phyloP scores from a whole-genome alignment of 495 filamentous ascomycete genomes.

The Xylaria acuta region DNA sequence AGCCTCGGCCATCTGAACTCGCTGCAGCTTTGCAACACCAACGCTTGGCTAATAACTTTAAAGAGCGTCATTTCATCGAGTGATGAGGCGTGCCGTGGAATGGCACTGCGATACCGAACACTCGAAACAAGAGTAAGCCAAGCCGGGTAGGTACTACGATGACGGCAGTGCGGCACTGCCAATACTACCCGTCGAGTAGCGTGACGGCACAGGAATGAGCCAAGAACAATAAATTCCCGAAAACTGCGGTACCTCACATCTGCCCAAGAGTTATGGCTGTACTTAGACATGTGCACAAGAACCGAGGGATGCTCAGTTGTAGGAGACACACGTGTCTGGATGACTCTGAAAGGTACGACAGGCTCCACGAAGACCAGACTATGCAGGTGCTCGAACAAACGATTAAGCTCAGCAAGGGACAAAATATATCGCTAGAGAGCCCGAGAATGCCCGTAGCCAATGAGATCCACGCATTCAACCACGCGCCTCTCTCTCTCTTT shows the following conservation, averaged over 20 bases:
- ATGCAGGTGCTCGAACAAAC: background rate
- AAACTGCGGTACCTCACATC: background rate
- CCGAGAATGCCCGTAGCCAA: constrained; percentile 26
- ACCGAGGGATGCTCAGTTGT: background rate
- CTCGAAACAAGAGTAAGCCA: constrained; percentile 38
- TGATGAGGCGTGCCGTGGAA: background rate
- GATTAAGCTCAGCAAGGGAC: background rate
- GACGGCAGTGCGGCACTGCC: constrained; percentile 17
- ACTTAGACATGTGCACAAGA: background rate
- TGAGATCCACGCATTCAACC: constrained; percentile 28
- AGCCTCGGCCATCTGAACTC: background rate
- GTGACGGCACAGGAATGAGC: background rate
- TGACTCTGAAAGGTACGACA: background rate
- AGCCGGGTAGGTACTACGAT: constrained; percentile 29
- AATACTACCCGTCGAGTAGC: constrained; percentile 27
- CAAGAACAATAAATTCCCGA: background rate
- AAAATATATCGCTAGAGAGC: background rate
- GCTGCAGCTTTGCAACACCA: background rate
- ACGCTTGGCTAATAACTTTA: background rate
- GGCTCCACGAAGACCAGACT: background rate
- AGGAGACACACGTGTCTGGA: background rate
- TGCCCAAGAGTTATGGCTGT: background rate
- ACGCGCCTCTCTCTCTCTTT: constrained; percentile 28
- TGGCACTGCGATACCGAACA: constrained; percentile 26
- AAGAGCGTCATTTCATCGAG: background rate